Evolutionary conservation across 2,329 filamentous ascomycete species (phyloP), one percentile per base, ranked within the genome.

Genomic region (Aspergillus sp.): DNA sequence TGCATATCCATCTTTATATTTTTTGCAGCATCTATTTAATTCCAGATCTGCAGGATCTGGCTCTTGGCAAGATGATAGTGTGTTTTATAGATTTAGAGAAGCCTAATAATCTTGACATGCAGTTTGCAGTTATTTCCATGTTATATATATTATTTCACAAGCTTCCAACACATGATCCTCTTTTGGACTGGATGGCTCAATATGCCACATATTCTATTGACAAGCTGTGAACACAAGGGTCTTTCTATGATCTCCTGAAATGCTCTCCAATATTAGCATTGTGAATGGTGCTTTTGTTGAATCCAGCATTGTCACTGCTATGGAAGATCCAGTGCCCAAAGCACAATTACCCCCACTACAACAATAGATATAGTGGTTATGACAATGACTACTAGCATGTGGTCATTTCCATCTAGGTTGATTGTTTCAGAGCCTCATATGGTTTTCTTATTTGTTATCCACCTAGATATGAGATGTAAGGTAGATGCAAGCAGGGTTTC

Each of bases 141-240:
- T 29, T 50, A 29, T 42, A 39, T 7, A 26, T 44, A 1, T 27
- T 38, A 7, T 47, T 47, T 43, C 19, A 9, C 32, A 41, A 32
- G 12, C 12, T 50, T 4, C 8, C 34, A 8, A 7, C 29, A 5
- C 9, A 43, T 8, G 45, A 50, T 30, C 30, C 7, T 19, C 33
- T 47, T 4, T 27, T 45, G n/a, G 44, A 49, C 35, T 49, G 42
- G 48, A 42, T 49, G 12, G 48, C 45, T 34, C 42, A 49, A 8
- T 47, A 49, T 35, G 42, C 45, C 4, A 28, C 48, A 26, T 47
- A 49, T 33, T 38, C 32, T 30, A 19, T 45, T 6, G 8, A 40
- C 10, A 29, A 44, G 19, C 34, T 49, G 27, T 42, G 29, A 19
- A 5, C 40, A 4, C 46, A 48, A 41, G 30, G 33, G 3, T 45